Evolutionary conservation across 176 grass and related monocot species (phyloP).

Genomic region (Themeda triandra): DNA sequence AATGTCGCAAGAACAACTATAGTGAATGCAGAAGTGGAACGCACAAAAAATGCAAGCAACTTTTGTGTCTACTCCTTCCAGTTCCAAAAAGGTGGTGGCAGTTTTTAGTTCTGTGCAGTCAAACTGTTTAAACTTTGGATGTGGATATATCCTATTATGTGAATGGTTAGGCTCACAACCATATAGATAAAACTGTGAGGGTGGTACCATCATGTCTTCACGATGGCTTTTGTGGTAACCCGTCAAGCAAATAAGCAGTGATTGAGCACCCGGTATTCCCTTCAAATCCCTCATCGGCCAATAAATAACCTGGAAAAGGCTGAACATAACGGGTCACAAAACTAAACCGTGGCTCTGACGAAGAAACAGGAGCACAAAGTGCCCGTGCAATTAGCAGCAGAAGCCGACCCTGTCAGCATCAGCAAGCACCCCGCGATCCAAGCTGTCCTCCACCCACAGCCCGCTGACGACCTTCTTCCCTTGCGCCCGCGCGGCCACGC

Average conservation of each 20-base stretch:
- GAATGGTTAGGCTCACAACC: neutral
- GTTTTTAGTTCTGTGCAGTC: neutral
- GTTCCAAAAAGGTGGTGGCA: neutral
- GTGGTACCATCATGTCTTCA: constrained; percentile 72
- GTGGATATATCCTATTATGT: neutral
- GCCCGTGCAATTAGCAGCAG: neutral
- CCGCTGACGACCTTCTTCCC: constrained; percentile 70
- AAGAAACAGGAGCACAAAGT: neutral
- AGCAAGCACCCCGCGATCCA: constrained; percentile 45
- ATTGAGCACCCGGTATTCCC: constrained; percentile 66
- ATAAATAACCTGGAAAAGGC: constrained; percentile 59
- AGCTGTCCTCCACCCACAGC: constrained; percentile 72
- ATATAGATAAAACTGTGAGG: neutral
- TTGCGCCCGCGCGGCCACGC: constrained; percentile 60
- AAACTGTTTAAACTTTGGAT: neutral
- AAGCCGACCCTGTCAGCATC: constrained; percentile 57
- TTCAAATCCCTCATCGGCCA: constrained; percentile 56
- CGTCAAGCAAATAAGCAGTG: constrained; percentile 67
- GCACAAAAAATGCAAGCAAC: neutral
- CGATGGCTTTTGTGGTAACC: constrained; percentile 73
- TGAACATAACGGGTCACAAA: neutral
- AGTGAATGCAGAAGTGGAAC: neutral
- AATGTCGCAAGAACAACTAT: neutral
- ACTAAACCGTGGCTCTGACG: neutral
- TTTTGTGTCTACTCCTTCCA: neutral